Percentiles rank a stretch among this genome's conserved stretches.
These are phyloP conservation scores for Arachnopeziza araneosa DNA, from an alignment of 2,329 filamentous ascomycete genomes.

Conservation along the genomic window DNA sequence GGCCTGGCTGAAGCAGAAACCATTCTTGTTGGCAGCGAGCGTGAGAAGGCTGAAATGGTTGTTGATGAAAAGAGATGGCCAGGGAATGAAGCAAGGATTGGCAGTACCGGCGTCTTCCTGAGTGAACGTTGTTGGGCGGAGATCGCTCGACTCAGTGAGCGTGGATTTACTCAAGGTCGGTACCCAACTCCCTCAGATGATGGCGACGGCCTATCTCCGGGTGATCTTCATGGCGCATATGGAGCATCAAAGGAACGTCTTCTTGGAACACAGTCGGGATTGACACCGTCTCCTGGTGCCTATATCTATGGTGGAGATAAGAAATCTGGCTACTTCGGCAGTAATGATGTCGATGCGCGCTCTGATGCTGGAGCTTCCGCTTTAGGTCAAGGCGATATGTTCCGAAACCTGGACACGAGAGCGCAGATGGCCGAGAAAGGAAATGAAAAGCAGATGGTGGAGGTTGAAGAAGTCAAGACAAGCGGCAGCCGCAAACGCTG, in stretches of 20 bases:
- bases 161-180: constrained; percentile 45
- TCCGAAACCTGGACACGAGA: constrained; percentile 89
- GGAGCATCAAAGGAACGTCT: constrained; percentile 58
- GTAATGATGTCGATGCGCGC: constrained; percentile 66
- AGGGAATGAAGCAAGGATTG: constrained; percentile 81
- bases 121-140: constrained; percentile 96
- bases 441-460: constrained; percentile 82
- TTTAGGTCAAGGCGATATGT: constrained; percentile 92
- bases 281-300: constrained; percentile 50
- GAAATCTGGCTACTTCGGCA: constrained; percentile 73
- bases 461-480: constrained; percentile 78
- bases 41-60: constrained; percentile 85
- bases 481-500: constrained; percentile 83
- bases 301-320: constrained; percentile 71
- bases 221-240: constrained; percentile 47
- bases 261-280: constrained; percentile 40
- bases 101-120: constrained; percentile 89
- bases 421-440: constrained; percentile 94
- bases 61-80: constrained; percentile 92
- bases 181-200: constrained; percentile 53
- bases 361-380: constrained; percentile 92
- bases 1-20: constrained; percentile 80
- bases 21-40: constrained; percentile 84
- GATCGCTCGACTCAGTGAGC: constrained; percentile 68
- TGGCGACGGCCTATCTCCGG: constrained; percentile 54